Evolutionary conservation across 1,139 yeast species (phyloP).

Genomic region (Eremothecium coryli): DNA sequence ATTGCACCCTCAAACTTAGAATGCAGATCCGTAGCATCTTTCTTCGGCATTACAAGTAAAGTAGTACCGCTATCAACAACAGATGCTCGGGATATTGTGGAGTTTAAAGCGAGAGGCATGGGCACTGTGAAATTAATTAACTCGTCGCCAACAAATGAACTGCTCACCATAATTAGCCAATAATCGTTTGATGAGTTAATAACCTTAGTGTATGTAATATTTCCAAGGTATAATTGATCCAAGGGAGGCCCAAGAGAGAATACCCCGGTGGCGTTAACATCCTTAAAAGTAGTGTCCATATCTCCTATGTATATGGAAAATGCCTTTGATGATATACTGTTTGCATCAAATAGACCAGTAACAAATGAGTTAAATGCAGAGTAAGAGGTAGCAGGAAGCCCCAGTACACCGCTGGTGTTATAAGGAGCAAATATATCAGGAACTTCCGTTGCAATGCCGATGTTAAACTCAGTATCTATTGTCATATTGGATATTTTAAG

Average conservation of each 20-base stretch:
- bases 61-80: slow-evolving; percentile 64
- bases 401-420: slow-evolving; percentile 53
- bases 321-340: slow-evolving; percentile 32
- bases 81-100: slow-evolving; percentile 32
- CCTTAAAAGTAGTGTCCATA: slow-evolving; percentile 22
- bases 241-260: slow-evolving; percentile 40
- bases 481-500: slow-evolving; percentile 38
- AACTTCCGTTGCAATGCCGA: slow-evolving; percentile 47
- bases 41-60: slow-evolving; percentile 46
- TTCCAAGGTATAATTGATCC: slow-evolving; percentile 36
- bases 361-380: slow-evolving; percentile 35
- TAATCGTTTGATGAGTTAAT: slow-evolving; percentile 35
- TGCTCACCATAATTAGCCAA: slow-evolving; percentile 45
- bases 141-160: slow-evolving; percentile 32
- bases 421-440: slow-evolving; percentile 47
- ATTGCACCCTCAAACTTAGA: slow-evolving; percentile 40
- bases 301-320: slow-evolving; percentile 39
- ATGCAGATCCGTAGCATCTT: slow-evolving; percentile 48
- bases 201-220: slow-evolving; percentile 37
- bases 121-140: too few relatives aligned
- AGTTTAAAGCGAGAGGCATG: background rate
- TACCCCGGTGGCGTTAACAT: slow-evolving; percentile 33
- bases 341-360: slow-evolving; percentile 33
- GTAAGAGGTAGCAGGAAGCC: slow-evolving; percentile 40
- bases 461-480: slow-evolving; percentile 34